Percentiles rank a stretch among this genome's conserved stretches.
phyloP scores from a whole-genome alignment of 345 rosid genomes.

The Linum usitatissimum region DNA sequence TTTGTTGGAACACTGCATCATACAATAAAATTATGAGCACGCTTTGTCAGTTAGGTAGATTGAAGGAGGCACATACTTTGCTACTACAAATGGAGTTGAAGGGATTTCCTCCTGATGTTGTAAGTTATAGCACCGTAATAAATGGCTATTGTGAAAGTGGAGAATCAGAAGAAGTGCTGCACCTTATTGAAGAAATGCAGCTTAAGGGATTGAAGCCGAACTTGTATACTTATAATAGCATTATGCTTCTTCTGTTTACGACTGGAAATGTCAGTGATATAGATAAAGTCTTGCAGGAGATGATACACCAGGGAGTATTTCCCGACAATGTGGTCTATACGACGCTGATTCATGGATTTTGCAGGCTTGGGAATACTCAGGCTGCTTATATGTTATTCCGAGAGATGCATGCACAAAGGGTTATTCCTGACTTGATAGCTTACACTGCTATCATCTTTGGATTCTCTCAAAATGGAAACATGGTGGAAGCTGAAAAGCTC shows the following conservation, averaged over 20 bases:
- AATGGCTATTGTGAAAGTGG: slow-evolving; percentile 65
- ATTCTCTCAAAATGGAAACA: slow-evolving; percentile 47
- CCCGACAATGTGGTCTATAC: slow-evolving; percentile 70
- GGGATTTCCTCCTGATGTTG: slow-evolving; percentile 70
- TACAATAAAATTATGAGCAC: slow-evolving; percentile 49
- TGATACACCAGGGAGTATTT: slow-evolving; percentile 40
- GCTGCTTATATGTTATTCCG: slow-evolving; percentile 44
- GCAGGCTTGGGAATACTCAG: slow-evolving; percentile 42
- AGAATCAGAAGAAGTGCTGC: slow-evolving; percentile 34
- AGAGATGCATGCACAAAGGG: slow-evolving; percentile 42
- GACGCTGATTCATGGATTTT: slow-evolving; percentile 70
- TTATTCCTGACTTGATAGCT: slow-evolving; percentile 56
- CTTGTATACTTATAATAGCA: slow-evolving; percentile 59
- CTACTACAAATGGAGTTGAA: slow-evolving; percentile 58
- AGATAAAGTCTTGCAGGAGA: slow-evolving; percentile 50
- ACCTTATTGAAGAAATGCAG: slow-evolving; percentile 63
- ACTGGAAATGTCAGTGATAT: slow-evolving; percentile 46
- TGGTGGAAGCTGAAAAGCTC: slow-evolving; percentile 54
- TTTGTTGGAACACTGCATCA: slow-evolving; percentile 62
- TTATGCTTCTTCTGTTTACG: slow-evolving; percentile 50
- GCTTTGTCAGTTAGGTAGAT: slow-evolving; percentile 42
- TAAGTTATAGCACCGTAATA: slow-evolving; percentile 69
- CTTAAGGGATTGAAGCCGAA: slow-evolving; percentile 52
- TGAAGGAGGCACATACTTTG: slow-evolving; percentile 65
- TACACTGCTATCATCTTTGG: slow-evolving; percentile 72